phyloP scores from a whole-genome alignment of 805 yeast species.

The Saccharomycopsis amapae region DNA sequence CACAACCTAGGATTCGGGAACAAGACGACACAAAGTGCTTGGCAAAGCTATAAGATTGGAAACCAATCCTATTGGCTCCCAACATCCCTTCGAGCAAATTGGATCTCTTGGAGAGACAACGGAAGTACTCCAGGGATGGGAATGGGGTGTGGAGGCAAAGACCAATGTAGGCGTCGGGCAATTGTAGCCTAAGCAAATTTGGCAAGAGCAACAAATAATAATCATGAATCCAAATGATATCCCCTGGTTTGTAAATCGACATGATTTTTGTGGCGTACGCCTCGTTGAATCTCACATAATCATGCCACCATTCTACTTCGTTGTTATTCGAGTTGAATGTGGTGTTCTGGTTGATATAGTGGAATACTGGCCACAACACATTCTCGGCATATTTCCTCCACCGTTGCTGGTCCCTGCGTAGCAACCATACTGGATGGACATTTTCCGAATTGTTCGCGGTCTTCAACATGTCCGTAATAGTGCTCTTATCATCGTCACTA shows the following conservation, averaged over 20 bases:
- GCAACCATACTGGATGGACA: conserved; percentile 84
- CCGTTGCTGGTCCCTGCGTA: conserved; percentile 66
- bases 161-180: conserved; percentile 69
- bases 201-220: conserved; percentile 79
- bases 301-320: conserved; percentile 77
- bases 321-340: conserved; percentile 25
- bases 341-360: conserved; percentile 77
- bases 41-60: conserved; percentile 80
- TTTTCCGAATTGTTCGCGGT: conserved; percentile 40
- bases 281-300: conserved; percentile 85
- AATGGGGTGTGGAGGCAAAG: conserved; percentile 86
- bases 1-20: conserved; percentile 79
- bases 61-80: conserved; percentile 80
- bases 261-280: conserved; percentile 77
- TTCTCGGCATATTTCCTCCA: conserved; percentile 92
- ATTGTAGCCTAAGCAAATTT: conserved; percentile 69
- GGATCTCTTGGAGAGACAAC: conserved; percentile 78
- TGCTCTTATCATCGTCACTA: conserved; percentile 46
- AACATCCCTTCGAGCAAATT: conserved; percentile 84
- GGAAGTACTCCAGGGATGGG: conserved; percentile 89
- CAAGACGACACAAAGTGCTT: conserved; percentile 90
- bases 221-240: conserved; percentile 88
- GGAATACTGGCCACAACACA: conserved; percentile 90
- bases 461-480: conserved; percentile 42
- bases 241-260: conserved; percentile 76